Percentiles rank a stretch among this genome's conserved stretches.
phyloP scores from a whole-genome alignment of 139 green algal genomes.

The Chlorella sp. region DNA sequence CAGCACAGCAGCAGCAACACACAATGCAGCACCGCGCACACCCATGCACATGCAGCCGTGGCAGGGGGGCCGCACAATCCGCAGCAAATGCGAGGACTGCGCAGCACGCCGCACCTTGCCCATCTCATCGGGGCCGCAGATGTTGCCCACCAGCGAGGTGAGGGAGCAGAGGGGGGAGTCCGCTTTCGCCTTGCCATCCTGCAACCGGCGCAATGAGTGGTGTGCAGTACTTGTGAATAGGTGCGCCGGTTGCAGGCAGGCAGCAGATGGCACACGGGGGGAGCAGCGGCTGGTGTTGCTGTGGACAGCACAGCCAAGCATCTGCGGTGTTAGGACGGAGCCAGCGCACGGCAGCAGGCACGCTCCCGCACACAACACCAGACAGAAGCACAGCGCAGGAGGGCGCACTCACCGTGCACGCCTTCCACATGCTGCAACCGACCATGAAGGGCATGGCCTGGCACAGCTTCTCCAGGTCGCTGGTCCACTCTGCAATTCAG shows the following conservation, averaged over 20 bases:
- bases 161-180: conserved; percentile 12
- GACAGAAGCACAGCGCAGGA: too few species aligned
- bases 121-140: conserved; percentile 38
- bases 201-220: neutral
- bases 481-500: conserved; percentile 3
- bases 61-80: too few species aligned
- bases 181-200: neutral
- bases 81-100: too few species aligned
- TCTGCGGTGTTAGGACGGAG: neutral
- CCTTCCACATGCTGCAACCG: conserved; percentile 37
- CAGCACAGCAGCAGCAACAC: too few species aligned
- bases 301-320: neutral
- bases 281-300: neutral
- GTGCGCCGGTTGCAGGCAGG: neutral
- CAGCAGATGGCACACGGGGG: neutral
- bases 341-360: neutral
- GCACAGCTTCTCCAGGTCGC: conserved; percentile 27
- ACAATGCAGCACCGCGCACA: too few species aligned
- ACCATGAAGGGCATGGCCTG: conserved; percentile 44
- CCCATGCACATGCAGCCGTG: too few species aligned
- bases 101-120: too few species aligned
- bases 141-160: conserved; percentile 17
- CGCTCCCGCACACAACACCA: too few species aligned
- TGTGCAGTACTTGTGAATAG: too few species aligned
- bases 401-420: neutral